Evolutionary conservation across 1,284 basidiomycete species (phyloP).

Genomic region (Ceratobasidium sp.): DNA sequence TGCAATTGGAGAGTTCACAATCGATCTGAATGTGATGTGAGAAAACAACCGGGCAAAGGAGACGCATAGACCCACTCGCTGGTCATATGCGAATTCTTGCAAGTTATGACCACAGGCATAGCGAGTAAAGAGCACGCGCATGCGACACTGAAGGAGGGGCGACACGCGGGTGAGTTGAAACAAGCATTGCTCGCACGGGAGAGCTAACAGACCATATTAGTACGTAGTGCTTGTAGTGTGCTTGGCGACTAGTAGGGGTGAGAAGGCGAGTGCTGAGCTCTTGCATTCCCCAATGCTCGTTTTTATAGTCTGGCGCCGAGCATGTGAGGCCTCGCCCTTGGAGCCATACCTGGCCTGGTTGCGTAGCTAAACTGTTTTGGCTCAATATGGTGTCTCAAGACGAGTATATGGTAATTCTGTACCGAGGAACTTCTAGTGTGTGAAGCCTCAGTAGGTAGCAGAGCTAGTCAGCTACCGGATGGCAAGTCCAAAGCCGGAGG

Average conservation of each 20-base stretch:
- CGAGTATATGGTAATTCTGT: slow-evolving; percentile 30
- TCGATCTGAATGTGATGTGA: slow-evolving; percentile 27
- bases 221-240: not conserved
- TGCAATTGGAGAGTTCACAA: slow-evolving; percentile 32
- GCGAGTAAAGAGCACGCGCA: slow-evolving; percentile 37
- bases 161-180: not conserved
- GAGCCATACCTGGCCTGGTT: slow-evolving; percentile 18
- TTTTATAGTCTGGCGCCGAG: slow-evolving; percentile 17
- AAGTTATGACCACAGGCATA: slow-evolving; percentile 35
- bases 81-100: slow-evolving; percentile 33
- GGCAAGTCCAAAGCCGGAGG: slow-evolving; percentile 6
- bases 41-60: not conserved
- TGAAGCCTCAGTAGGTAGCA: slow-evolving; percentile 15
- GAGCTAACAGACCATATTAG: not conserved
- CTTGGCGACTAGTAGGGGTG: slow-evolving; percentile 3
- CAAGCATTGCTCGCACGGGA: not conserved
- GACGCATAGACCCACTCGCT: slow-evolving; percentile 16
- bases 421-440: slow-evolving; percentile 33
- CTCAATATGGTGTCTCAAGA: slow-evolving; percentile 12
- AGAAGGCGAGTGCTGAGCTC: slow-evolving; percentile 22
- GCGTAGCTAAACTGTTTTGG: not conserved
- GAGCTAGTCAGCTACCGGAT: slow-evolving; percentile 15
- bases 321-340: not conserved
- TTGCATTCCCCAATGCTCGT: not conserved
- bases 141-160: slow-evolving; percentile 17